phyloP scores from a whole-genome alignment of 169 alveolate genomes.

The Plasmodium gaboni region DNA sequence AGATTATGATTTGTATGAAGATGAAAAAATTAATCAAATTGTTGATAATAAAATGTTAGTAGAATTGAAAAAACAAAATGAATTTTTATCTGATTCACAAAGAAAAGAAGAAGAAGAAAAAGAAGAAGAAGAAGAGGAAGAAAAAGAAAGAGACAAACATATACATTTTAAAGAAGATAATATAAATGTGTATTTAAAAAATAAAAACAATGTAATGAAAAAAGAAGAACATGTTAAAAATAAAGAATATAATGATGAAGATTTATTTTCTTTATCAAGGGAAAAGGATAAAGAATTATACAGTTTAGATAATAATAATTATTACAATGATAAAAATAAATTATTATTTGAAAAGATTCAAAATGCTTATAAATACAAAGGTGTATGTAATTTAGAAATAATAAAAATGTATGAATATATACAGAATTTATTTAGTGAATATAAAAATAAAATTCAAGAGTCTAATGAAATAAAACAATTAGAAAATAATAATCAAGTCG shows the following conservation, averaged over 20 bases:
- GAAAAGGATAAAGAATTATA: slow-evolving; percentile 6
- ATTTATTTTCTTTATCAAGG: not conserved
- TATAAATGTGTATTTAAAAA: not conserved
- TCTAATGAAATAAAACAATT: not conserved
- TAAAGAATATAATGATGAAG: not conserved
- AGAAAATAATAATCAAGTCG: slow-evolving; percentile 6
- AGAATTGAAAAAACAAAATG: not conserved
- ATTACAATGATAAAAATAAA: slow-evolving; percentile 28
- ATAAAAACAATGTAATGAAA: not conserved
- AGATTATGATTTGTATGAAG: slow-evolving; percentile 15
- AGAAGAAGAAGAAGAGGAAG: not conserved
- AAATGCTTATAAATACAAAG: slow-evolving; percentile 19
- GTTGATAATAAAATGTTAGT: not conserved
- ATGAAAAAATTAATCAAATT: slow-evolving; percentile 33
- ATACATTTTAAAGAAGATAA: not conserved
- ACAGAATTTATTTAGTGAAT: slow-evolving; percentile 14
- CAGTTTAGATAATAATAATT: not conserved
- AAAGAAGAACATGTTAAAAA: not conserved
- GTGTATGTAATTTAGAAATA: slow-evolving; percentile 49
- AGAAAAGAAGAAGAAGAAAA: not conserved
- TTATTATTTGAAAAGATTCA: slow-evolving; percentile 30
- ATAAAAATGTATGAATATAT: slow-evolving; percentile 62
- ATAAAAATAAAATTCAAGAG: slow-evolving; percentile 20
- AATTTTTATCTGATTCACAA: not conserved
- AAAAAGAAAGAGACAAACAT: not conserved